Evolutionary conservation across 768 basidiomycete genomes (phyloP), one percentile per base, ranked within the genome.

Genomic region (Leccinum rimulosum): DNA sequence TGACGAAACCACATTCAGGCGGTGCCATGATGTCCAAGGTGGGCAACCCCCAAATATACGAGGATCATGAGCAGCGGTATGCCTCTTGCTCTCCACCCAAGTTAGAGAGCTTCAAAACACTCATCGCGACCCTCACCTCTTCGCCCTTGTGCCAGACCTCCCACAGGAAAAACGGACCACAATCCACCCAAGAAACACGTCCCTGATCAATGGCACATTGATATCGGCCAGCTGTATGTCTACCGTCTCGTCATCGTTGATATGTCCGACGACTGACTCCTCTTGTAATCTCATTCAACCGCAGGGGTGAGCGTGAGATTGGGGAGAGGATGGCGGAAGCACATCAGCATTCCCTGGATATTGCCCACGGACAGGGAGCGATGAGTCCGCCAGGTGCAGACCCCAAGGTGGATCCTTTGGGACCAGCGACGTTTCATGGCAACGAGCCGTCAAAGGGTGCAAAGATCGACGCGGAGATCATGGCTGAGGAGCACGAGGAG

Each of bases 361-460:
- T 50, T 9, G 62, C 67, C 54, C 75, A 61, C 31, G 45, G 67
- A 30, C 36, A 61, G n/a, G 72, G 74, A 35, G 66, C 49, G 58
- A 68, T 17, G 72, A 76, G 43, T 57, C 71, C 58, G 53, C 71
- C 58, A 52, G 65, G 62, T 52, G 62, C 64, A 6, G 66, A 75
- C 45, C 76, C 76, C 0, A 67, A 74, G 31, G 68, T 70, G 0
- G 77, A 84, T 56, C 84, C 84, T 12, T 66, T 81, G 28, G 76
- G 75, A 49, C 81, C 81, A 10, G 84, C 83, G 1, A 70, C 68
- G n/a, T 67, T 74, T 15, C 84, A 86, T 55, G 82, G 84, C 0
- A 78, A 86, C 62, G 73, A 85, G 60, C 84, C 85, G 0, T 84
- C 83, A 0, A 71, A 77, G 40, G 84, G 85, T 0, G 85, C 84